Evolutionary conservation across 495 filamentous ascomycete species (phyloP), one percentile per base, ranked within the genome.

Genomic region (Haplographium delicatum): DNA sequence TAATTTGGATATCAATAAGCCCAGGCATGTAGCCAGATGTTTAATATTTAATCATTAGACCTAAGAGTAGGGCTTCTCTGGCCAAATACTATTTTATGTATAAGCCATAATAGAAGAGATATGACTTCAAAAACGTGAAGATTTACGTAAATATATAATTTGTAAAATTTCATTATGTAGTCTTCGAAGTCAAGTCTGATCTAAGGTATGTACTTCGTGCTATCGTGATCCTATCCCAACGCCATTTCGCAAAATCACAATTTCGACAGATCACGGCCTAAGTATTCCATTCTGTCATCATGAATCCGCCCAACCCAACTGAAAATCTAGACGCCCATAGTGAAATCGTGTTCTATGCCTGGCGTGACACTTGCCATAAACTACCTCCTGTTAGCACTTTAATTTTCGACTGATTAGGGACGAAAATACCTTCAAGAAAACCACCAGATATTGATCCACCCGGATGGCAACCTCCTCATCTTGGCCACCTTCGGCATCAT

Each of bases 351-450:
- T 71, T 97, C 93, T 64, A 98, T 96, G 11, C 89, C 89, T 6
- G 93, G 93, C 19, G 91, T 96, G 22, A 98, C 91, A 52, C 86
- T 91, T 10, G 93, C 90, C 76, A 97, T 94, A 67, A 98, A 97
- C 81, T 80, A 47, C 13, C 16, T 8, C 8, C 1, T 4, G 47
- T 51, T 45, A 63, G 53, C 49, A 24, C 38, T 5, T 28, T 10
- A 25, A 24, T 25, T 28, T 5, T 19, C n/a, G 20, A 37, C n/a
- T 1, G 22, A 4, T 20, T 4, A 28, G 6, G 47, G 37, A 38
- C 41, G 23, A 19, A 63, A 52, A 18, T 62, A 65, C 62, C 72
- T 98, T 98, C 56, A 98, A 71, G 65, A 98, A 98, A 2, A 98
- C 94, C 20, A 98, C 88, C 54, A 98, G 69, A 63, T 98, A 98